Evolutionary conservation across 2,329 filamentous ascomycete species (phyloP), one percentile per base, ranked within the genome.

Genomic region (Penicillium capsulatum): DNA sequence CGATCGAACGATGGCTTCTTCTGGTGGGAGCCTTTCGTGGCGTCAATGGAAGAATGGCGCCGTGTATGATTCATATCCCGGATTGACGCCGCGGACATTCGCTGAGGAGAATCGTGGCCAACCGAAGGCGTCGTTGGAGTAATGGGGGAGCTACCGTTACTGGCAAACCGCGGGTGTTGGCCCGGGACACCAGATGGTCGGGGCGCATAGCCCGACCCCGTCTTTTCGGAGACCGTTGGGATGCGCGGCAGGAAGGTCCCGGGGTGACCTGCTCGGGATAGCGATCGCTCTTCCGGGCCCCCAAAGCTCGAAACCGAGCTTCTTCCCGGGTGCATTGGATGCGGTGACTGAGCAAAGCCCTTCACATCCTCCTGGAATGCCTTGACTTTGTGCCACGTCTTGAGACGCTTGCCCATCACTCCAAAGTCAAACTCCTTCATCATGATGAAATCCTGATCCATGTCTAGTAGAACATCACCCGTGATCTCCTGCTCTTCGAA

Each of bases 381-480:
- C 65, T 94, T 94, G 64, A 97, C 90, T 66, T 92, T 95, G 66
- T 96, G 88, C 91, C 91, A 97, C 2, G 90, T 95, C 64, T 94
- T 94, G 46, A 97, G 69, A 45, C 91, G 79, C 41, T 87, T 79
- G 7, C 91, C 91, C 53, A 97, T 90, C 3, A 90, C 87, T 13
- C 91, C 91, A 51, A 97, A 75, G 53, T 96, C 87, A 55, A 96
- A 94, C 32, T 92, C 90, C 60, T 95, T 95, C 71, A 97, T 83
- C 62, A 96, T 94, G 11, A 97, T 75, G 27, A 92, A 94, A 41
- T 87, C 86, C 68, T 96, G 91, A 55, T 96, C 89, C 87, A 97
- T 94, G 37, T 86, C 87, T 36, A 98, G 69, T 27, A 98, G 70
- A 3, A 97, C 91, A 56, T 97, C 90, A 34, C 92, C 92, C 2